Evolutionary conservation across 2,329 filamentous ascomycete species (phyloP), one percentile per base, ranked within the genome.

Genomic region (Leptographium galeiforme): DNA sequence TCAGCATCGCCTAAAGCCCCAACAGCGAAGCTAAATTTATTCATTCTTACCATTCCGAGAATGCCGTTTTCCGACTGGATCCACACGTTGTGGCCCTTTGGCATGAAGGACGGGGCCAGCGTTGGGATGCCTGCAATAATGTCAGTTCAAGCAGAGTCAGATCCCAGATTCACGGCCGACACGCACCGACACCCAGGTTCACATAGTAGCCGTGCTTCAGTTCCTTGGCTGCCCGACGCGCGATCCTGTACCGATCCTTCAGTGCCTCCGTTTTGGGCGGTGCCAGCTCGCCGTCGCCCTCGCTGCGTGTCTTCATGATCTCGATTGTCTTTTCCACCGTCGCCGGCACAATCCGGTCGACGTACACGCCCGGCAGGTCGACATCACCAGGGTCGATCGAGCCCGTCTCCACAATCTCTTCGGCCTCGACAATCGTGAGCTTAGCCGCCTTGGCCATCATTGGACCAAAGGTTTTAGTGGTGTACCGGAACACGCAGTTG

Each of bases 31-130:
- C 34, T 13, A 13, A 13, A 36, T 36, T 8, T 2, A 36, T 2
- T 2, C 34, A 36, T 7, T 7, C 45, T 47, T 36, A 48, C 48
- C 73, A 94, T 89, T 45, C 88, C 88, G 1, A 94, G 67, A 54
- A 94, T 85, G 12, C 88, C 88, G 66, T 94, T 94, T 70, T 94
- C 88, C 0, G 84, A 88, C 66, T 94, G 88, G 45, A 94, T 77
- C 79, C 87, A 89, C 34, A 95, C 88, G 56, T 84, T 80, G 16
- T 81, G 76, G 50, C 77, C 78, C 0, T 77, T 66, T 1, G 85
- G 80, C 8, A 94, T 69, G 65, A 87, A 89, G 0, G 82, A 85
- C 0, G 87, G 86, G 1, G 88, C 87, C n/a, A 93, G 73, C 14
- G 88, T 94, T 0, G 88, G 89, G 65, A 95, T 89, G n/a, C 87